phyloP scores from a whole-genome alignment of 1,139 yeast genomes.

The Hyphopichia khmerensis region DNA sequence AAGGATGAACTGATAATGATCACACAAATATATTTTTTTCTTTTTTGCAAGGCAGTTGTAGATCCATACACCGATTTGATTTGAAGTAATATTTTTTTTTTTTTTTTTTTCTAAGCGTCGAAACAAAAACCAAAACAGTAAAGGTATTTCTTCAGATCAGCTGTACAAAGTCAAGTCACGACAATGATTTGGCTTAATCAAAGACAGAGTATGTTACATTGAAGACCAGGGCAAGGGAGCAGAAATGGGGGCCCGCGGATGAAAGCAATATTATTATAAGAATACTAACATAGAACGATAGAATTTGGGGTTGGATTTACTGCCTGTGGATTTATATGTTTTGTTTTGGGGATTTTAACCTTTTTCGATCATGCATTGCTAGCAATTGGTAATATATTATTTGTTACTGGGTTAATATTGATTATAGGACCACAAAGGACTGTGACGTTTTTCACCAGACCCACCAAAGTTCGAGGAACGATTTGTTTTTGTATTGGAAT shows the following conservation, averaged over 20 bases:
- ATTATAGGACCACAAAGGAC: conserved; percentile 91
- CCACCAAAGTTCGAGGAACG: conserved; percentile 83
- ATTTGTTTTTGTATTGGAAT: conserved; percentile 77
- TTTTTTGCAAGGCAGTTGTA: too few species aligned
- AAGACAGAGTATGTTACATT: conserved; percentile 4
- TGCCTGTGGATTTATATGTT: conserved; percentile 78
- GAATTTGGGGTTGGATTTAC: conserved; percentile 95
- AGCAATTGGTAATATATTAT: conserved; percentile 84
- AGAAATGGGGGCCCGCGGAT: too few species aligned
- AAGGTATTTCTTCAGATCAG: too few species aligned
- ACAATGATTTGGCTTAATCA: conserved; percentile 8
- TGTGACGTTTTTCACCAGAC: conserved; percentile 78
- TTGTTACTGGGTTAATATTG: conserved; percentile 76
- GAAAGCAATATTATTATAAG: too few species aligned
- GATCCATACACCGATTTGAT: too few species aligned
- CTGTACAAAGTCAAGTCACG: too few species aligned
- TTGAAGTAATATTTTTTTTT: not conserved
- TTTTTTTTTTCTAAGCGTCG: not conserved
- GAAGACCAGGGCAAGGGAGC: not conserved
- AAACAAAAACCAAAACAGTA: too few species aligned
- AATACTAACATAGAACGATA: conserved; percentile 17
- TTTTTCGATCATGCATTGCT: conserved; percentile 87
- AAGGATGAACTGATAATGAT: too few species aligned
- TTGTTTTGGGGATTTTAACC: conserved; percentile 78
- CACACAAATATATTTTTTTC: too few species aligned